Evolutionary conservation across 2,329 filamentous ascomycete species (phyloP), one percentile per base, ranked within the genome.

Genomic region (Epichloe coenophiala): DNA sequence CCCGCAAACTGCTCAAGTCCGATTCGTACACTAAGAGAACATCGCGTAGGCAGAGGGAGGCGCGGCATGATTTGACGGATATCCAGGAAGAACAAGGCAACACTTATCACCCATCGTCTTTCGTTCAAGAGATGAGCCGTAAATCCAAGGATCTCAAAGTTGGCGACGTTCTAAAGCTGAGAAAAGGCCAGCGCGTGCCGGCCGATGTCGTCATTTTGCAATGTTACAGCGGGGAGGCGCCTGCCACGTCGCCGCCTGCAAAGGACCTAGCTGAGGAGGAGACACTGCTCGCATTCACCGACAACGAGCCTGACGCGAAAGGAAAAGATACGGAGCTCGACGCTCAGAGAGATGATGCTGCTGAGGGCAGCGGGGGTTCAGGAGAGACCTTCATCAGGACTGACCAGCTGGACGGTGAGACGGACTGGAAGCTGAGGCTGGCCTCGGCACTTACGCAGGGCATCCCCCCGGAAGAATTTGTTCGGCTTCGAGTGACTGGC

Each of bases 381-480:
- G 89, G 89, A 31, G 94, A 98, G 67, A 91, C 91, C 0, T 98
- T 98, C 61, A 97, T 98, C 62, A 80, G 93, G 53, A 98, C 94
- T 2, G 93, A 98, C 66, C 93, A 98, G 63, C 76, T 98, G 9
- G 93, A 98, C 61, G 93, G 93, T 58, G 93, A 98, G 69, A 98
- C 93, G 0, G 93, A 98, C 63, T 98, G 93, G 94, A 98, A 98
- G 68, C 72, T 98, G 51, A 83, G 94, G 33, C 68, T 97, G 37
- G 89, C 93, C 1, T 93, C 89, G 12, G 81, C 87, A 0, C 68
- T 97, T 23, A 91, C 90, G 1, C 93, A 98, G 62, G 77, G 73
- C n/a, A 71, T 98, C 69, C 81, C 0, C 69, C 0, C 69, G 83
- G 1, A 80, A 44, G 87, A 95, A 57, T 82, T 95, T 55, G 74